phyloP scores from a whole-genome alignment of 768 basidiomycete genomes.

The Podaxis sp. region DNA sequence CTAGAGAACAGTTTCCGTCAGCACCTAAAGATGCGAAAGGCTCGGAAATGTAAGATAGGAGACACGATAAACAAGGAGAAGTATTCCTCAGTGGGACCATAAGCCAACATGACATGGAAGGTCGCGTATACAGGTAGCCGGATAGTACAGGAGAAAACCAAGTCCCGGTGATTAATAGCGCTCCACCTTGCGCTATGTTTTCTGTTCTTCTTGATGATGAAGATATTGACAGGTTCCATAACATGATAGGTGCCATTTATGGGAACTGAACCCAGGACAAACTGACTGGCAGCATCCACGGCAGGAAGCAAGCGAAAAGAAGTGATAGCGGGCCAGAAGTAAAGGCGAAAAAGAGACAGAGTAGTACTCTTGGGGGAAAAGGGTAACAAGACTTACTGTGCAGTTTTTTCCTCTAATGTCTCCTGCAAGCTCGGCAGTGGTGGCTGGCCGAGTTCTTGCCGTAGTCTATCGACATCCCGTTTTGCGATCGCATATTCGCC shows the following conservation, averaged over 20 bases:
- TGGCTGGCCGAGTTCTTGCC: constrained; percentile 73
- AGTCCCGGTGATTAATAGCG: not conserved
- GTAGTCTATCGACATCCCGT: constrained; percentile 71
- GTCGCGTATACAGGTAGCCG: constrained; percentile 1
- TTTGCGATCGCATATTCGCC: constrained; percentile 77
- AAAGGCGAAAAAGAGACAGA: constrained; percentile 1
- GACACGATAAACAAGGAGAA: constrained; percentile 1
- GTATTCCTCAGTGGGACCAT: not conserved
- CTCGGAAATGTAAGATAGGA: not conserved
- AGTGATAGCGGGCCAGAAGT: not conserved
- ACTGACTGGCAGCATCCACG: not conserved
- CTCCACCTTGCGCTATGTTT: not conserved
- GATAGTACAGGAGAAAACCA: constrained; percentile 13
- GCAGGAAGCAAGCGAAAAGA: constrained; percentile 8
- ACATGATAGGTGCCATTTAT: not conserved
- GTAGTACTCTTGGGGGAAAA: not conserved
- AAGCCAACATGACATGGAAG: not conserved
- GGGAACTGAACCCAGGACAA: constrained; percentile 2
- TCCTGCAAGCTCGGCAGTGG: constrained; percentile 71
- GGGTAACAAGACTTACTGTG: constrained; percentile 36
- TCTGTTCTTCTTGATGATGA: not conserved
- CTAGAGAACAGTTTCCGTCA: constrained; percentile 28
- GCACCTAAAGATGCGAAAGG: not conserved
- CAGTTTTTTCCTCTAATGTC: constrained; percentile 70
- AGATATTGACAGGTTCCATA: constrained; percentile 7